Base-by-base conservation (phyloP, 2,329 filamentous ascomycete species). In the Parafenestella ontariensis region DNA sequence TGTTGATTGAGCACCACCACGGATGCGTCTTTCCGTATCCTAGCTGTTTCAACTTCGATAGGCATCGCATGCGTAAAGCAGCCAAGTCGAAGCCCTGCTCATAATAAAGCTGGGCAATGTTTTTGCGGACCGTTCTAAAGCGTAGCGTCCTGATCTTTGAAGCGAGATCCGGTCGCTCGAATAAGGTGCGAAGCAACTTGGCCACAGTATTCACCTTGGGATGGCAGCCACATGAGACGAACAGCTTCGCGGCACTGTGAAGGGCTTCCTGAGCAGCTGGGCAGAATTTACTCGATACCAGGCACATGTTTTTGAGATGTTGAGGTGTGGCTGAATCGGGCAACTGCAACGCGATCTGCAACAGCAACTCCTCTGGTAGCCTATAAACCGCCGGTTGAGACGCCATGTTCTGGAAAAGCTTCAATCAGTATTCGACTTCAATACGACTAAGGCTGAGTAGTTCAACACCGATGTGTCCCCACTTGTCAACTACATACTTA, bases 301-400 rank as follows among this genome's bases (percentile, higher is more conserved):
- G 52, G n/a, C 56, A 59, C 2, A 68, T 39, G 21, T 55, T 54
- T 13, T 57, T 58, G 23, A 69, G 62, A 10, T 64, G 23, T 20
- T 24, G 45, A 15, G 58, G 54, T 28, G 49, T 46, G 42, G 29
- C 24, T 10, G 61, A 52, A 39, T 64, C 56, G 18, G 56, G 54
- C n/a, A 64, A 49, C 13, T 58, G 42, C n/a, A 34, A 42, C 6
- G 59, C 56, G 28, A 64, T 56, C 1, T 65, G 60, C 8, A 68
- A 41, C 11, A 69, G 36, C 13, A 69, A 48, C 46, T 69, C 66
- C 5, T 65, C 56, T 11, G 66, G 66, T 11, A 68, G 57, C 21
- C 42, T 24, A 10, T 62, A 44, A 21, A 63, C 51, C 42, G 46
- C 31, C 20, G 54, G 24, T 46, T 20, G 3, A 45, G 33, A 18